Conservation (phyloP, 2,329 filamentous ascomycete species). For the Monilinia aucupariae region DNA sequence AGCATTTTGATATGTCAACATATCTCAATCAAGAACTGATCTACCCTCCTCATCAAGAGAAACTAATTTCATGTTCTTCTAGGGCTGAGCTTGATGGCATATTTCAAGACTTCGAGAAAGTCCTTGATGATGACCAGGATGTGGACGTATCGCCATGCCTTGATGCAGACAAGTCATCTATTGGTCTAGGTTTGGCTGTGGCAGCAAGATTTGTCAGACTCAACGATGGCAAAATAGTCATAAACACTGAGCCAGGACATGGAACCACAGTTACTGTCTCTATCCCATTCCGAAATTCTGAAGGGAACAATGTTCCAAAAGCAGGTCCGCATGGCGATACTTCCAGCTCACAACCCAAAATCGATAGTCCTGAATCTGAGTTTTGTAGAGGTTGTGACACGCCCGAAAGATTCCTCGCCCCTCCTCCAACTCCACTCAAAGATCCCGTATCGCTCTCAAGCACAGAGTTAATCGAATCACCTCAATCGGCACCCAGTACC, state of each 20-base stretch:
- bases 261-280: constrained; percentile 27
- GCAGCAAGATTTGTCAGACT: constrained; percentile 27
- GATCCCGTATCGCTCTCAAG: neutral
- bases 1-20: constrained; percentile 34
- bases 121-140: constrained; percentile 44
- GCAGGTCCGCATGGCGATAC: too few species aligned
- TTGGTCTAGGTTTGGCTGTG: constrained; percentile 27
- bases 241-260: constrained; percentile 19
- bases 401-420: neutral
- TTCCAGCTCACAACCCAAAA: too few species aligned
- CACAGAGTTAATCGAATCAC: neutral
- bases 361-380: neutral
- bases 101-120: constrained; percentile 55
- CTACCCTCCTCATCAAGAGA: constrained; percentile 68
- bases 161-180: neutral
- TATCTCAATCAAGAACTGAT: constrained; percentile 48
- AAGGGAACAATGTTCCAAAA: neutral
- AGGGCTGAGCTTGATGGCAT: constrained; percentile 50
- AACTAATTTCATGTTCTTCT: constrained; percentile 70
- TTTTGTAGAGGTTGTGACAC: neutral
- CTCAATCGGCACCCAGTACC: neutral
- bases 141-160: constrained; percentile 27
- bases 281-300: constrained; percentile 26
- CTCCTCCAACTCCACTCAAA: neutral
- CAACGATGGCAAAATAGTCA: constrained; percentile 26